phyloP scores from a whole-genome alignment of 2,329 filamentous ascomycete species.

The Apiospora kogelbergensis region DNA sequence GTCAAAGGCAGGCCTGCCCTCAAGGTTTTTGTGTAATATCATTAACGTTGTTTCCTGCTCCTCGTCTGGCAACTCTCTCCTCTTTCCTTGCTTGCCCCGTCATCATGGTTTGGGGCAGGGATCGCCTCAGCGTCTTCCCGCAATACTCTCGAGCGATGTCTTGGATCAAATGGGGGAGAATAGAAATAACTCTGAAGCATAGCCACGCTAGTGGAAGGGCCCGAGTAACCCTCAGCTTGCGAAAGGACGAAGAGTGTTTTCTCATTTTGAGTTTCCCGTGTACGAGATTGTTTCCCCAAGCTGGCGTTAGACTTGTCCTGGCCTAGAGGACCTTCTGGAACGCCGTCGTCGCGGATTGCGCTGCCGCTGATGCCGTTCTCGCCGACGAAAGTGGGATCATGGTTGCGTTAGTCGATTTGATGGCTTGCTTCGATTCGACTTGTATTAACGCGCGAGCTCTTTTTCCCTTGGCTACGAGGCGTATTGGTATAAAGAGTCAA shows the following conservation, averaged over 20 bases:
- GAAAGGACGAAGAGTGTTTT: background rate
- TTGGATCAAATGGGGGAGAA: background rate
- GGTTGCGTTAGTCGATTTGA: background rate
- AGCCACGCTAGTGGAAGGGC: background rate
- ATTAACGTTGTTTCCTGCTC: background rate
- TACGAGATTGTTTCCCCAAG: background rate
- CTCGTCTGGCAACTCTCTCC: background rate
- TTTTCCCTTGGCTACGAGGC: background rate
- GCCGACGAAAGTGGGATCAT: background rate
- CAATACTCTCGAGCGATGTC: constrained; percentile 4
- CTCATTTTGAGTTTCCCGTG: constrained; percentile 2
- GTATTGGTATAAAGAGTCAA: background rate
- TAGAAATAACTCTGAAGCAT: background rate
- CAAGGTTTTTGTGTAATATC: background rate
- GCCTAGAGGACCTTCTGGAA: background rate
- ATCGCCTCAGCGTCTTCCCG: background rate
- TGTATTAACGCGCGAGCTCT: background rate
- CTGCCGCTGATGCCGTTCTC: background rate
- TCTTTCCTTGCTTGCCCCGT: background rate
- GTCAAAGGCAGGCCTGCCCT: background rate
- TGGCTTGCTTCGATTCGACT: background rate
- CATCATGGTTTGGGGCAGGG: background rate
- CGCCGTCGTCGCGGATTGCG: background rate
- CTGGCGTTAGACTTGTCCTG: background rate
- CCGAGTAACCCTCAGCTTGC: background rate